Conservation (phyloP, 2,329 filamentous ascomycete species). For the Claviceps monticola region DNA sequence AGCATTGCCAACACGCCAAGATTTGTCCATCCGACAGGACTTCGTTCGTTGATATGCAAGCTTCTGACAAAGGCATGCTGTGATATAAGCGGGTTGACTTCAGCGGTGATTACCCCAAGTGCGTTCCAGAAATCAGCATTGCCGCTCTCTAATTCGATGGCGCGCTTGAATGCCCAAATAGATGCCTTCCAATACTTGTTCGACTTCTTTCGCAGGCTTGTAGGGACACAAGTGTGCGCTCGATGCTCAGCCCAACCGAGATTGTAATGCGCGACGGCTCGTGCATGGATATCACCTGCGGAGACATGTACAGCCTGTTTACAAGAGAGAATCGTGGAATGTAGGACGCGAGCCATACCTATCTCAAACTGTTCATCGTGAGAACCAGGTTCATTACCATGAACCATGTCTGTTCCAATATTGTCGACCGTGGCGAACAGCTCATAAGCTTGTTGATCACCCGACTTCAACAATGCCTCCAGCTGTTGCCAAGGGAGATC, state of each 20-base stretch:
- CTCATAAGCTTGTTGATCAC: slow-evolving; percentile 42
- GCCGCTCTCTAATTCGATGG: slow-evolving; percentile 87
- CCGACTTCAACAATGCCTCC: slow-evolving; percentile 40
- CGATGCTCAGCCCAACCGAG: slow-evolving; percentile 86
- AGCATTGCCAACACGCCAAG: slow-evolving; percentile 74
- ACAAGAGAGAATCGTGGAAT: slow-evolving; percentile 67
- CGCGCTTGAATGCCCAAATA: slow-evolving; percentile 82
- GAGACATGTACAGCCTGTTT: slow-evolving; percentile 72
- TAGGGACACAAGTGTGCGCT: slow-evolving; percentile 54
- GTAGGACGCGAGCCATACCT: slow-evolving; percentile 45
- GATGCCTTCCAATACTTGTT: slow-evolving; percentile 65
- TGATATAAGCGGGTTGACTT: slow-evolving; percentile 71
- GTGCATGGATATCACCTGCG: slow-evolving; percentile 64
- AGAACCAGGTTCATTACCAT: slow-evolving; percentile 29
- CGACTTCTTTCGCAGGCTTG: slow-evolving; percentile 38
- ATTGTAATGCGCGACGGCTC: slow-evolving; percentile 95
- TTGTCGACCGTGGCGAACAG: slow-evolving; percentile 58
- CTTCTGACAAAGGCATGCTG: slow-evolving; percentile 91
- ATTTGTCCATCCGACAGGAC: slow-evolving; percentile 78
- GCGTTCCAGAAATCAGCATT: slow-evolving; percentile 98
- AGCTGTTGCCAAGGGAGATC: slow-evolving; percentile 49
- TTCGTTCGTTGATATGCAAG: slow-evolving; percentile 82
- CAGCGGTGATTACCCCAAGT: slow-evolving; percentile 78
- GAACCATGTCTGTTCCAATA: slow-evolving; percentile 31
- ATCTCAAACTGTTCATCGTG: slow-evolving; percentile 33